A percentile compares a stretch with the other conserved stretches of the same genome.
These are phyloP conservation scores for Aspergillus sp. DNA, from an alignment of 2,329 filamentous ascomycete genomes.

Conservation along the genomic window DNA sequence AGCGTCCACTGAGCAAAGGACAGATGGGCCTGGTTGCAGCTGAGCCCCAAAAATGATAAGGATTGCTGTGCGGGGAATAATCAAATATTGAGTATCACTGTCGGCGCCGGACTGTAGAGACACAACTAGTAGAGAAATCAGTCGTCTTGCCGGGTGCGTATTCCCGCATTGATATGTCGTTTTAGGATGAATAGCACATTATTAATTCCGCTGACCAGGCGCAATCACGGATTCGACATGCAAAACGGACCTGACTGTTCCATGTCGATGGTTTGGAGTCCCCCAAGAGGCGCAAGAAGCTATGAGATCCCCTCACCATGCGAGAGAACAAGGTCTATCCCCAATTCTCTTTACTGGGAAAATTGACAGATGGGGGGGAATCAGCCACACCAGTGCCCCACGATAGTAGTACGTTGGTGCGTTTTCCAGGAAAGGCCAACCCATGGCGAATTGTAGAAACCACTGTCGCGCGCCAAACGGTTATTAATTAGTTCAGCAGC, in stretches of 20 bases:
- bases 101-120: not conserved
- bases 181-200: not conserved
- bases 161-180: not conserved
- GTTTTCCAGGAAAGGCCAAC: not conserved
- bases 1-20: not conserved
- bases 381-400: slow-evolving; percentile 1
- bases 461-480: not conserved
- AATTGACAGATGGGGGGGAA: slow-evolving; percentile 6
- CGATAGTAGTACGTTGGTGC: not conserved
- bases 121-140: not conserved
- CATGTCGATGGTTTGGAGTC: not conserved
- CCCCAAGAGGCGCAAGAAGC: not conserved
- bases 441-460: not conserved
- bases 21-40: not conserved
- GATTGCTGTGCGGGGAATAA: not conserved
- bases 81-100: not conserved
- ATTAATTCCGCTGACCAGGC: not conserved
- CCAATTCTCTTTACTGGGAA: slow-evolving; percentile 8
- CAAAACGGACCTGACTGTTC: not conserved
- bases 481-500: not conserved
- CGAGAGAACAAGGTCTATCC: not conserved
- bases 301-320: not conserved
- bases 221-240: not conserved
- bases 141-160: not conserved
- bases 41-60: not conserved